phyloP scores from a whole-genome alignment of 2,329 filamentous ascomycete species.

The Amauroascus verrucosus region DNA sequence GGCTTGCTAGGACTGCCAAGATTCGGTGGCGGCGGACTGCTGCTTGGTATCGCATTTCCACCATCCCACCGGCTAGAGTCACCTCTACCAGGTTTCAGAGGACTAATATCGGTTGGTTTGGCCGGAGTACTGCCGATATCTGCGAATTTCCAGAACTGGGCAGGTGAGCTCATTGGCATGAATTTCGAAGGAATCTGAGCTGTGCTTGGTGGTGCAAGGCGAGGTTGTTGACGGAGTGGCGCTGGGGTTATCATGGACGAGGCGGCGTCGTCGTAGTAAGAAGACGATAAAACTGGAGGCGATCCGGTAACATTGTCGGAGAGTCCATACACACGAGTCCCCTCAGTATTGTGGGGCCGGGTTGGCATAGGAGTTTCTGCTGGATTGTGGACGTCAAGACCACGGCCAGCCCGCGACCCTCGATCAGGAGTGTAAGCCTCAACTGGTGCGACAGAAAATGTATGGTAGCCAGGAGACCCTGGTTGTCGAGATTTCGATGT shows the following conservation, averaged over 20 bases:
- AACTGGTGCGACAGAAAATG: constrained; percentile 33
- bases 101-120: constrained; percentile 37
- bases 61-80: constrained; percentile 14
- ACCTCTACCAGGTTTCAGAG: constrained; percentile 35
- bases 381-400: constrained; percentile 25
- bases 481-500: constrained; percentile 31
- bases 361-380: constrained; percentile 27
- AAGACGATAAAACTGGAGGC: constrained; percentile 41
- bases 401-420: constrained; percentile 29
- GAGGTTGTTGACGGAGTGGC: constrained; percentile 40
- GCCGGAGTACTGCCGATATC: constrained; percentile 40
- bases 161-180: constrained; percentile 43
- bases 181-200: constrained; percentile 42
- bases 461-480: constrained; percentile 34
- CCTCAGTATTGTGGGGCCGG: constrained; percentile 18
- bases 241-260: constrained; percentile 42
- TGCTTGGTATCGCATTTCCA: constrained; percentile 31
- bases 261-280: constrained; percentile 39
- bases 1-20: constrained; percentile 37
- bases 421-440: constrained; percentile 42
- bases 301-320: constrained; percentile 34
- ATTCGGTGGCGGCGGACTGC: constrained; percentile 40
- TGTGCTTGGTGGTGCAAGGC: constrained; percentile 40
- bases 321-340: constrained; percentile 30
- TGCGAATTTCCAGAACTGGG: constrained; percentile 43